Evolutionary conservation across 2,329 filamentous ascomycete genomes (phyloP).

Genomic region (Diaporthe ampelina): DNA sequence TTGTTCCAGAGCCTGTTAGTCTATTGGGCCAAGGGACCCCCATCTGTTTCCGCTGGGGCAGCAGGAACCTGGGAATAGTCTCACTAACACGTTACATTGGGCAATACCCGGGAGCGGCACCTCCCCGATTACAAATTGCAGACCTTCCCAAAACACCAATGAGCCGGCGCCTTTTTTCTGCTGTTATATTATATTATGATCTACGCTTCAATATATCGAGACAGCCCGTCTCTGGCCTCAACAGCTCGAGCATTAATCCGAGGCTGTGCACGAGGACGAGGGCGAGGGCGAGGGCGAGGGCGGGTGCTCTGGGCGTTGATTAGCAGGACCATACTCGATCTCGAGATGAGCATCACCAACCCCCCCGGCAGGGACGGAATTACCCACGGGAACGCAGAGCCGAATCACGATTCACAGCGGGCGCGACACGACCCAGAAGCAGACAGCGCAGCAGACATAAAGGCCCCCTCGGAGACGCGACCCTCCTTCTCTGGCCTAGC

Average conservation of each 20-base stretch:
- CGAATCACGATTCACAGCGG: conserved; percentile 26
- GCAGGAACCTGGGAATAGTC: conserved; percentile 30
- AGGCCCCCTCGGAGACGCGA: conserved; percentile 27
- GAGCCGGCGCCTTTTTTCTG: not conserved
- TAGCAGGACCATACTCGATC: conserved; percentile 3
- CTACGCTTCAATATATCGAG: conserved; percentile 17
- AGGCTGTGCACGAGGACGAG: not conserved
- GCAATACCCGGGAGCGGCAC: conserved; percentile 18
- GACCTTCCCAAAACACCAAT: not conserved
- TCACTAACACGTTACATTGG: conserved; percentile 32
- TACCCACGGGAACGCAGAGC: conserved; percentile 14
- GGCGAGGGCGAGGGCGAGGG: too few species aligned
- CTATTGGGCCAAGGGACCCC: not conserved
- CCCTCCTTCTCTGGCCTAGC: conserved; percentile 39
- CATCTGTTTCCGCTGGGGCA: conserved; percentile 11
- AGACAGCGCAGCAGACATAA: conserved; percentile 29
- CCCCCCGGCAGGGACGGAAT: conserved; percentile 20
- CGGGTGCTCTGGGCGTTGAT: not conserved
- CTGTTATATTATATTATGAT: conserved; percentile 6
- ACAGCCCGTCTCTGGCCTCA: not conserved
- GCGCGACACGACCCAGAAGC: conserved; percentile 19
- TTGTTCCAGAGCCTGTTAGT: conserved; percentile 1
- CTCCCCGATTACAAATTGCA: conserved; percentile 33
- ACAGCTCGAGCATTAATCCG: conserved; percentile 1
- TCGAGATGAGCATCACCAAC: conserved; percentile 15